Percentiles rank a stretch among this genome's conserved stretches.
Evolutionary conservation across 257 asterid genomes (phyloP).

Genomic region (Knoxia roxburghii): DNA sequence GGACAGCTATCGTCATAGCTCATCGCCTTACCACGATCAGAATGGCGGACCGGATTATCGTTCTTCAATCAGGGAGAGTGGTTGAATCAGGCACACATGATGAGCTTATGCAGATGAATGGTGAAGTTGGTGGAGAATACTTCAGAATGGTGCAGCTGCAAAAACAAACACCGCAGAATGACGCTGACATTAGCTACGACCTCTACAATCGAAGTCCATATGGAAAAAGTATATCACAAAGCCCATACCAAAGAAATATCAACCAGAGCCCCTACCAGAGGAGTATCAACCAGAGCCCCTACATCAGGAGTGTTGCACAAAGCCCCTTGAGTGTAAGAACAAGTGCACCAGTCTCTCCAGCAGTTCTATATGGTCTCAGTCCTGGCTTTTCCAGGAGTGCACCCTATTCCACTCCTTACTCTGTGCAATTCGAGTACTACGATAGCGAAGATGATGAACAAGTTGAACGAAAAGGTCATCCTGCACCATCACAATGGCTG

Average conservation of each 20-base stretch:
- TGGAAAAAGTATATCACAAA: constrained; percentile 12
- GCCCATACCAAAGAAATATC: constrained; percentile 21
- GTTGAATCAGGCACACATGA: constrained; percentile 64
- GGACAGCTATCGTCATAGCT: constrained; percentile 64
- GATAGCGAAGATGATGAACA: constrained; percentile 54
- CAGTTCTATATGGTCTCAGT: constrained; percentile 54
- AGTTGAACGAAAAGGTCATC: constrained; percentile 15
- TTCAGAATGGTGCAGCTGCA: constrained; percentile 61
- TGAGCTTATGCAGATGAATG: constrained; percentile 51
- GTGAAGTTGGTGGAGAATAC: constrained; percentile 49
- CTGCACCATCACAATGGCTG: constrained; percentile 62
- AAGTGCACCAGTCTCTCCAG: constrained; percentile 59
- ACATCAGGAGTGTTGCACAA: constrained; percentile 29
- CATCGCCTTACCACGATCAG: constrained; percentile 77
- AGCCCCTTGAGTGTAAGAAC: constrained; percentile 62
- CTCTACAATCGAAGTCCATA: constrained; percentile 28
- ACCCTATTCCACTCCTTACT: constrained; percentile 53
- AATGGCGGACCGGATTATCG: constrained; percentile 42
- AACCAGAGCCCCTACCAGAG: constrained; percentile 44
- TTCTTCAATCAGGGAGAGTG: constrained; percentile 54
- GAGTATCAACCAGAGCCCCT: constrained; percentile 13
- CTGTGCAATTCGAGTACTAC: constrained; percentile 52
- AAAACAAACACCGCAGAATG: constrained; percentile 30
- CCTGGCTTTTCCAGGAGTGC: constrained; percentile 62
- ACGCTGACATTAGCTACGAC: constrained; percentile 12